Evolutionary conservation across 2,329 filamentous ascomycete species (phyloP), one percentile per base, ranked within the genome.

Genomic region (Alternaria sp.): DNA sequence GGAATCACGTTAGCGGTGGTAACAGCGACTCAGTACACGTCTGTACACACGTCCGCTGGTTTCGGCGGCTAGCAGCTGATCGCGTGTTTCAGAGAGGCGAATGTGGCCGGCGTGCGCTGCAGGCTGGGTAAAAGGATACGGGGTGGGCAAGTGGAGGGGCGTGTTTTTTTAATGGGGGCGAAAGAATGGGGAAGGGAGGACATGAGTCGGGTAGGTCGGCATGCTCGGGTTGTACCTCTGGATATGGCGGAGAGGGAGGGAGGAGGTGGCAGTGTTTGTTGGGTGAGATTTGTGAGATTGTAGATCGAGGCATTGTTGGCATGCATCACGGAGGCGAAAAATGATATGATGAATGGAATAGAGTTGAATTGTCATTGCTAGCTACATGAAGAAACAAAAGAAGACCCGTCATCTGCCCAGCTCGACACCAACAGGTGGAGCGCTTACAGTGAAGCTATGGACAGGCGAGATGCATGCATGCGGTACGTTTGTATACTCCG

Each of bases 361-460:
- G 26, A 61, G 30, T 54, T 61, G 58, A 53, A 51, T 61, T 30
- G 49, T 30, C 28, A 45, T 61, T 30, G 49, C 36, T 40, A 45
- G 13, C 59, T 61, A 46, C 10, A 12, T 45, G 36, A 53, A 19
- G 57, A 40, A 67, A 40, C 15, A 40, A 30, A 60, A 40, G 66
- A 61, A 56, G 61, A 69, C 71, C 66, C 69, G 67, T 72, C 70
- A 74, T 75, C 75, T 74, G 71, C 67, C 73, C 69, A 59, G 73
- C 75, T 76, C 73, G 53, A 75, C 70, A 69, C 70, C 64, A 47
- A 10, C 40, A 51, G 62, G 70, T 67, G 72, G 70, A 76, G 73
- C 73, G 73, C 71, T 77, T 70, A 63, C 60, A 10, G 54, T 61
- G 63, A 73, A 74, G 70, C 73, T 76, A 64, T 61, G 61, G 66